Conservation (phyloP, 768 basidiomycete genomes). For the Butyriboletus loyo region DNA sequence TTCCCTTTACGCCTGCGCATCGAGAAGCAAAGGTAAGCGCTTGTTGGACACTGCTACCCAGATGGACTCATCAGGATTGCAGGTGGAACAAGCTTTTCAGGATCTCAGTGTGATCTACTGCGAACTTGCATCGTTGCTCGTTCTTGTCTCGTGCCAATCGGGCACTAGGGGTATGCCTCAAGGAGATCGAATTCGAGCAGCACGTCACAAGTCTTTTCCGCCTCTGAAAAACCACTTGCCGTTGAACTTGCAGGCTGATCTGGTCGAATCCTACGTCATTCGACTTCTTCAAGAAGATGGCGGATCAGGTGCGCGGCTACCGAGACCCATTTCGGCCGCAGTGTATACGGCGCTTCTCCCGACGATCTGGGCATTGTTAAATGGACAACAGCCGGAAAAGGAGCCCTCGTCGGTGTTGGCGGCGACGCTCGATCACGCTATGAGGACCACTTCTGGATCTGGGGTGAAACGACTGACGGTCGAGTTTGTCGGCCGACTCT, state of each 20-base stretch:
- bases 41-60: background rate
- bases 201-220: conserved; percentile 17
- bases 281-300: conserved; percentile 54
- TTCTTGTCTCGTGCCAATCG: conserved; percentile 35
- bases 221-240: conserved; percentile 16
- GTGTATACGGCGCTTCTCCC: conserved; percentile 71
- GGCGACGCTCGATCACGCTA: conserved; percentile 66
- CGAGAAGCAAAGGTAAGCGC: conserved; percentile 55
- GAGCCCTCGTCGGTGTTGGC: conserved; percentile 35
- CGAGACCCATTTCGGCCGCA: conserved; percentile 48
- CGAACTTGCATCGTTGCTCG: conserved; percentile 65
- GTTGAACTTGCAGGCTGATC: conserved; percentile 42
- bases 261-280: conserved; percentile 60
- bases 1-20: conserved; percentile 64
- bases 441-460: conserved; percentile 55
- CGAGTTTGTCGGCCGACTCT: conserved; percentile 70
- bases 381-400: conserved; percentile 25
- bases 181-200: conserved; percentile 6
- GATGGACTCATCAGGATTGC: conserved; percentile 7
- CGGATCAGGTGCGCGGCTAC: conserved; percentile 40
- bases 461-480: conserved; percentile 63
- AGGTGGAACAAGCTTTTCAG: conserved; percentile 68
- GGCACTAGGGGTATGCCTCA: conserved; percentile 2
- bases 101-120: conserved; percentile 76
- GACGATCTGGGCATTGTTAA: conserved; percentile 74